Evolutionary conservation across 208 protist genomes (phyloP).

Genomic region (Polymyxa betae): DNA sequence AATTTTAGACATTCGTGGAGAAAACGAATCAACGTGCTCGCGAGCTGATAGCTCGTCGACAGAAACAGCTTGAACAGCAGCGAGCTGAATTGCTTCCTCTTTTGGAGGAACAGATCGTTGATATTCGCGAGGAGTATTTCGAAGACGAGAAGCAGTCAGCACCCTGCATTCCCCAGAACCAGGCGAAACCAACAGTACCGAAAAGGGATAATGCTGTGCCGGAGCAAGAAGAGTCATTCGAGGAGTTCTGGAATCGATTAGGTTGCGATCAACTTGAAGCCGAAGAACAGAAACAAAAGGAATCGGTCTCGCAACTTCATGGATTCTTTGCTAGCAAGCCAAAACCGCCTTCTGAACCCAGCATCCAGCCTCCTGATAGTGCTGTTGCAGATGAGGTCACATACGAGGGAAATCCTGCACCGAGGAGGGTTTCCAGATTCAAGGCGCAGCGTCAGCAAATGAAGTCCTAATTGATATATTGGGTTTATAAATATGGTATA

Average conservation of each 20-base stretch:
- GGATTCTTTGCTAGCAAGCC: conserved; percentile 4
- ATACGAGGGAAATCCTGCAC: no score
- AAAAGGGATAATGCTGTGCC: not conserved
- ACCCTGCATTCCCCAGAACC: no score
- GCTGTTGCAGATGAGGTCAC: no score
- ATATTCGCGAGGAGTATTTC: conserved; percentile 18
- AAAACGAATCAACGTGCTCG: not conserved
- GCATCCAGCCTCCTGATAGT: not conserved
- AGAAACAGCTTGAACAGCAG: not conserved
- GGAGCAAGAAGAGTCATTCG: not conserved
- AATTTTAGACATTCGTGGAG: not conserved
- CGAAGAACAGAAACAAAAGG: not conserved
- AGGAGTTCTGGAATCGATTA: not conserved
- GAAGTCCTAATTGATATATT: no score
- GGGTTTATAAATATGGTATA: no score
- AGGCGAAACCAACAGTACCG: not conserved
- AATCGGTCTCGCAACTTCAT: not conserved
- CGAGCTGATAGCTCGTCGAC: not conserved
- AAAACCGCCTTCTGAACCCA: not conserved
- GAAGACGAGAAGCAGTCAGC: conserved; percentile 19
- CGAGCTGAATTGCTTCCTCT: not conserved
- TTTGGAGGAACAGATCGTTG: not conserved
- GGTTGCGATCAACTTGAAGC: not conserved
- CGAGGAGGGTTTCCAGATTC: not conserved
- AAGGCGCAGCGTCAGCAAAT: not conserved